Conservation (phyloP, 306 rosid species). For the Trifolium dubium region DNA sequence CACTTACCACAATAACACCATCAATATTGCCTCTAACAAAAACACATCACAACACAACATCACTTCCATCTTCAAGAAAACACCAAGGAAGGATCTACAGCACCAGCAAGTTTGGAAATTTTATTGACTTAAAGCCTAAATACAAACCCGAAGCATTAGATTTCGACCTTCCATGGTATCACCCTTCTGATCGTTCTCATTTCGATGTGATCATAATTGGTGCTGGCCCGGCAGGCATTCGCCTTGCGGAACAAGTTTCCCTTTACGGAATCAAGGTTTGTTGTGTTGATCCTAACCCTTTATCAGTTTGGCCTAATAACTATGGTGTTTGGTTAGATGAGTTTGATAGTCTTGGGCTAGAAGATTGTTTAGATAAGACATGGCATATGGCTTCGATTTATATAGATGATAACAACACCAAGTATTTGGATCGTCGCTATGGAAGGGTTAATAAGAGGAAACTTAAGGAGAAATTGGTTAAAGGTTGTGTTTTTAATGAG, state of each 20-base stretch:
- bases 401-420: conserved; percentile 55
- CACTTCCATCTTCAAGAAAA: conserved; percentile 41
- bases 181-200: conserved; percentile 48
- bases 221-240: conserved; percentile 73
- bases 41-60: conserved; percentile 22
- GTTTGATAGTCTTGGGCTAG: conserved; percentile 62
- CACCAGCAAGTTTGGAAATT: conserved; percentile 56
- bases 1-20: neutral
- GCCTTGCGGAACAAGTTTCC: conserved; percentile 73
- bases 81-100: conserved; percentile 19
- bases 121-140: conserved; percentile 63
- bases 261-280: conserved; percentile 75
- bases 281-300: conserved; percentile 82
- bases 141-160: conserved; percentile 43
- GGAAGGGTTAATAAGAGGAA: conserved; percentile 66
- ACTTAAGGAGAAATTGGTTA: conserved; percentile 57
- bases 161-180: conserved; percentile 62
- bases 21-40: conserved; percentile 30
- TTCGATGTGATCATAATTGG: conserved; percentile 72
- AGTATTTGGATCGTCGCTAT: conserved; percentile 68
- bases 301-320: conserved; percentile 80
- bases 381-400: conserved; percentile 71
- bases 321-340: conserved; percentile 94
- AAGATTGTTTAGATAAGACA: conserved; percentile 68
- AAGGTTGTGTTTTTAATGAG: conserved; percentile 62